Base-by-base conservation (phyloP, 345 rosid genomes). In the Acer saccharum region DNA sequence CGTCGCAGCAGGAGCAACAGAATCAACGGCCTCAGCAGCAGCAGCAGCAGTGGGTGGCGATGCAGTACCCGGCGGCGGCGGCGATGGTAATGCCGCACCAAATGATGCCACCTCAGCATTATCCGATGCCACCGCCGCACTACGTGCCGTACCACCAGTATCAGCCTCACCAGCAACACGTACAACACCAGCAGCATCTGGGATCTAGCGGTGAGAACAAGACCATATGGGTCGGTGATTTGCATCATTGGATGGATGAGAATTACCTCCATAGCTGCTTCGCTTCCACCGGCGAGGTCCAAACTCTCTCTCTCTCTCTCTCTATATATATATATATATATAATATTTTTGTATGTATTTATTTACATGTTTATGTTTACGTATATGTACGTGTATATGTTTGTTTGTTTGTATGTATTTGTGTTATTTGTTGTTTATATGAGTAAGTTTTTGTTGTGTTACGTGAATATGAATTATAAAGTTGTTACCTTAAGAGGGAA, bases 181-280 rank as follows among this genome's bases (percentile, higher is more conserved):
- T 84, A 11, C 78, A 50, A 43, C 86, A 77, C 72, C 86, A 77
- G 46, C 87, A 82, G 57, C 75, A 83, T 66, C 88, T 85, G n/a
- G 89, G 90, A 80, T 88, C 90, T 6, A 78, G 82, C 78, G 83
- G 88, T 32, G 98, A 94, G 69, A 94, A 94, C 77, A 91, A 88
- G 79, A 88, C 98, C 7, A 67, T 96, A 52, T 96, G 99, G 99
- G 88, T 94, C 73, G 99, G 99, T 29, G 99, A 96, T 86, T 91
- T 96, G 86, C 91, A 90, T 83, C 97, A 88, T 41, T 96, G 99
- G 99, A 94, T 96, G 99, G 98, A 96, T 60, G 99, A 96, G 86
- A 90, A 35, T 74, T 94, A 96, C 75, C 92, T 92, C 60, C 92
- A 93, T 52, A 88, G 71, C 72, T 90, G 92, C 77, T 95, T 95